Base-by-base conservation (phyloP, 2,329 filamentous ascomycete genomes). In the Byssothecium circinans region DNA sequence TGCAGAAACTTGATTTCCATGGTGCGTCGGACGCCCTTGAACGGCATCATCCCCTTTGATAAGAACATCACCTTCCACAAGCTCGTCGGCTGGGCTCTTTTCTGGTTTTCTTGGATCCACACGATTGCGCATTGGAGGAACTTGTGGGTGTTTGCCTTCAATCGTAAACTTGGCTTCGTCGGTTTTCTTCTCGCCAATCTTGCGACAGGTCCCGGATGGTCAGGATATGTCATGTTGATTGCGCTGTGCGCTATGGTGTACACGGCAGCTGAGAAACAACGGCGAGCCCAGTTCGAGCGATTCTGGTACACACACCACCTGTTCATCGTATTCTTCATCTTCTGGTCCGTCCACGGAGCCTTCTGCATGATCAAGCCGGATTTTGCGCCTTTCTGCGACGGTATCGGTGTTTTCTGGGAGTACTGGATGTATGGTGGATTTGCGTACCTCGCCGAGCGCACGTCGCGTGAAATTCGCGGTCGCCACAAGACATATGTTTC, bases 221-320 rank as follows among this genome's bases (percentile, higher is more conserved):
- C 86, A 33, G 89, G 89, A 50, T 92, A 92, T 65, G 78, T 92
- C 54, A 92, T 95, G 89, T 75, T 94, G 55, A 78, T 87, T 49
- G 82, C 85, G 8, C 74, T 95, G 41, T 90, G 88, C 78, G 83
- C 84, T 42, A 94, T 95, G 80, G 86, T 87, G 2, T 63, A 84
- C 20, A 94, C 89, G 0, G 89, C 88, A 8, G 76, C 88, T 12
- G 88, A 92, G 74, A 89, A 88, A 75, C 83, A 84, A 8, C 81
- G 88, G 41, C 83, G 88, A 44, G 86, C 86, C 52, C 91, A 94
- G 75, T 92, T 89, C 69, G 89, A 92, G 71, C 86, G 88, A 20
- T 95, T 94, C 78, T 95, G 89, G 89, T 91, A 91, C 71, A 89
- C 87, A 1, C 89, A 95, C 73, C 89, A 94, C 75, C 81, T 94